Conservation (phyloP, 2,329 filamentous ascomycete genomes). For the Drechslerella dactyloides region DNA sequence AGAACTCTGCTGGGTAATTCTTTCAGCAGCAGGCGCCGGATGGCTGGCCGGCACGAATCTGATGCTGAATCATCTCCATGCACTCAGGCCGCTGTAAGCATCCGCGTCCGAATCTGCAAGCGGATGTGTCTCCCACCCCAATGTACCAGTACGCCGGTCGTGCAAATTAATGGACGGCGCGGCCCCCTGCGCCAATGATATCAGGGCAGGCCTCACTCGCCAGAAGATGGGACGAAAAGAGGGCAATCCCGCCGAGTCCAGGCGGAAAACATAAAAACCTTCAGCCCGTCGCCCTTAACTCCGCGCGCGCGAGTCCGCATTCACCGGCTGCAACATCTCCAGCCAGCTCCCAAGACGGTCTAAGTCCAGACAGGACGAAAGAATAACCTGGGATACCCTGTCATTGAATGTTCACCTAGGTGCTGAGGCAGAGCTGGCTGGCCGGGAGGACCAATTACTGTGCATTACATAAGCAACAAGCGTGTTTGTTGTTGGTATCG, state of each 20-base stretch:
- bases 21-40: too few species aligned
- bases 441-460: background rate
- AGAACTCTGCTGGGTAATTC: too few species aligned
- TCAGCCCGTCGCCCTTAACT: background rate
- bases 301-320: background rate
- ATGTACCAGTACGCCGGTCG: too few species aligned
- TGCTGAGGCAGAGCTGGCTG: background rate
- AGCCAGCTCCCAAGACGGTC: background rate
- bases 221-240: conserved; percentile 49
- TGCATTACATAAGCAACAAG: background rate
- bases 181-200: background rate
- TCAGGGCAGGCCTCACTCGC: conserved; percentile 17
- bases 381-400: too few species aligned
- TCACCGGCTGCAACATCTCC: background rate
- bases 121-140: too few species aligned
- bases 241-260: conserved; percentile 18
- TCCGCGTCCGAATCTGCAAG: too few species aligned
- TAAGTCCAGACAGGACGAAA: too few species aligned
- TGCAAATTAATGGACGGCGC: too few species aligned
- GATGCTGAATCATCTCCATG: too few species aligned
- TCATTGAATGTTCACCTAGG: background rate
- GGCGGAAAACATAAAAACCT: background rate
- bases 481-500: background rate
- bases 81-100: too few species aligned
- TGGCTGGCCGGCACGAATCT: too few species aligned